Percentiles rank a stretch among this genome's conserved stretches.
These are phyloP conservation scores for Ceraceosorus guamensis DNA, from an alignment of 1,284 basidiomycete genomes.

Conservation along the genomic window DNA sequence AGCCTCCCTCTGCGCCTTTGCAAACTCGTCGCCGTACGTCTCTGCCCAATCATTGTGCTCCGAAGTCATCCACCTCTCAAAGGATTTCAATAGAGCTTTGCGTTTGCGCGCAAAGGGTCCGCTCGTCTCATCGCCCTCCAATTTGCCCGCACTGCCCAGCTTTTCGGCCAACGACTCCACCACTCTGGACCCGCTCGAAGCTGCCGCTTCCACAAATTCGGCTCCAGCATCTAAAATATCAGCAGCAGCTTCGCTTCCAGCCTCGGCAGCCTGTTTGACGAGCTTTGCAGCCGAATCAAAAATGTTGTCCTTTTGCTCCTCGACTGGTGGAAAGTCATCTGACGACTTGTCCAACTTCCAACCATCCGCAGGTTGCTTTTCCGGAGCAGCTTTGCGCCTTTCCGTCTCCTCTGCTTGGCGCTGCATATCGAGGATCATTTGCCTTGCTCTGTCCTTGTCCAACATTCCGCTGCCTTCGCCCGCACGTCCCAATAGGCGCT, in stretches of 20 bases:
- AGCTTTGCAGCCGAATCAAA: too few relatives aligned
- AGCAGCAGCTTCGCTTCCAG: too few relatives aligned
- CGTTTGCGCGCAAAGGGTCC: conserved; percentile 11
- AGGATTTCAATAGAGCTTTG: conserved; percentile 23
- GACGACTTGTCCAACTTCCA: too few relatives aligned
- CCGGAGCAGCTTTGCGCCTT: too few relatives aligned
- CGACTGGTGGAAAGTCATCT: too few relatives aligned
- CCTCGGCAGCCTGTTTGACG: too few relatives aligned
- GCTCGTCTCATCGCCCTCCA: not conserved
- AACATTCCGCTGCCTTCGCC: not conserved
- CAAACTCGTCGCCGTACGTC: conserved; percentile 24
- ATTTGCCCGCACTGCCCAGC: not conserved
- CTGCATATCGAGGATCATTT: conserved; percentile 2
- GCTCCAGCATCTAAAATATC: too few relatives aligned
- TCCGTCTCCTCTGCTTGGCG: not conserved
- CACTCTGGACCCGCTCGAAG: not conserved
- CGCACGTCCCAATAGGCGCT: not conserved
- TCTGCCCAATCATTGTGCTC: conserved; percentile 29
- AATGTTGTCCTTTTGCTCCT: too few relatives aligned
- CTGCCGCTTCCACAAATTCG: too few relatives aligned
- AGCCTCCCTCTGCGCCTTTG: conserved; percentile 21
- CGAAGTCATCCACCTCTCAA: conserved; percentile 30
- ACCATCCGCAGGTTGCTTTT: too few relatives aligned
- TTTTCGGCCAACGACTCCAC: not conserved
- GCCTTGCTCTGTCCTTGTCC: not conserved